Conservation (phyloP, 2,329 filamentous ascomycete genomes). For the Penicillium sp. region DNA sequence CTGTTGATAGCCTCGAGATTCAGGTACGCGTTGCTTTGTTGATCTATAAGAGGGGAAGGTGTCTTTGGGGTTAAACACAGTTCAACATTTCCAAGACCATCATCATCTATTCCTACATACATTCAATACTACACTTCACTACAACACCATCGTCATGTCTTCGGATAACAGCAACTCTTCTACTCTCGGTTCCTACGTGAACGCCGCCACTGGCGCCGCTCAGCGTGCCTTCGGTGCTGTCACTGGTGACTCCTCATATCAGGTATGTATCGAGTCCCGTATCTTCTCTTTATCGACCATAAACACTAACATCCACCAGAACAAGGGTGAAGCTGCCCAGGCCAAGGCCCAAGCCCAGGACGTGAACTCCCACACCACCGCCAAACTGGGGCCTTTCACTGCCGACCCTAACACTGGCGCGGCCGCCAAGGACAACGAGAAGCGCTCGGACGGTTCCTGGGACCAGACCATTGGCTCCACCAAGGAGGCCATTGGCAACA, state of each 20-base stretch:
- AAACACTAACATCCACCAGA: slow-evolving; percentile 51
- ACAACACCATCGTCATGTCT: slow-evolving; percentile 25
- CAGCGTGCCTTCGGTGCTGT: slow-evolving; percentile 70
- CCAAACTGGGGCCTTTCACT: slow-evolving; percentile 70
- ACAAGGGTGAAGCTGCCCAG: slow-evolving; percentile 65
- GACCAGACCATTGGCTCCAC: slow-evolving; percentile 86
- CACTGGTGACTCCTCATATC: slow-evolving; percentile 68
- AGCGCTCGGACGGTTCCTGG: slow-evolving; percentile 71
- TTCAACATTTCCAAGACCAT: not conserved
- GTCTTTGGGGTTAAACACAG: not conserved
- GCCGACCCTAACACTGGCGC: slow-evolving; percentile 66
- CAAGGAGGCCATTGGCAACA: slow-evolving; percentile 75
- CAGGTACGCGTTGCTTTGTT: not conserved
- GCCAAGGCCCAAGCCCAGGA: slow-evolving; percentile 63
- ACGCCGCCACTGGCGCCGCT: slow-evolving; percentile 68
- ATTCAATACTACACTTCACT: not conserved
- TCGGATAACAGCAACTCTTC: slow-evolving; percentile 51
- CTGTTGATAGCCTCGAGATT: slow-evolving; percentile 2
- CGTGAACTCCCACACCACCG: slow-evolving; percentile 68
- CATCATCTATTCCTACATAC: too few species aligned
- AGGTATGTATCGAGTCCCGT: slow-evolving; percentile 43
- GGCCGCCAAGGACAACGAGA: slow-evolving; percentile 66
- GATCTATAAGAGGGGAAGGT: slow-evolving; percentile 1
- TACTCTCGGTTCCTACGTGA: slow-evolving; percentile 74
- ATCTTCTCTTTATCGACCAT: not conserved